phyloP scores from a whole-genome alignment of 2,329 filamentous ascomycete genomes.

The Fusarium nygamai region DNA sequence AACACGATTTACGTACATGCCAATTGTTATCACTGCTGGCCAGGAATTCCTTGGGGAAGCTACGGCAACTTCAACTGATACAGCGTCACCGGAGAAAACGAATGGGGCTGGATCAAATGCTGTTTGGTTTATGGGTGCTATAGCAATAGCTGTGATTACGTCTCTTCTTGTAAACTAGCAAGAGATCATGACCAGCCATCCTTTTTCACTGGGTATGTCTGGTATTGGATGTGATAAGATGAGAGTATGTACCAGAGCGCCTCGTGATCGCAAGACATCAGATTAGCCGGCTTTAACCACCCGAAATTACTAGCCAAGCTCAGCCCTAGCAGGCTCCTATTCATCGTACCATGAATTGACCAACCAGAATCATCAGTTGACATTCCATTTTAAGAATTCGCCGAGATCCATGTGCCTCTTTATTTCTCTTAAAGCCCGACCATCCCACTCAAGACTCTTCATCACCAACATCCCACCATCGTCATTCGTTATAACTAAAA shows the following conservation, averaged over 20 bases:
- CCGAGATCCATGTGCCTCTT: background rate
- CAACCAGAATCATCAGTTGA: background rate
- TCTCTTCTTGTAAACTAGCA: background rate
- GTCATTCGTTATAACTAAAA: background rate
- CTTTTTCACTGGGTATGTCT: too few species aligned
- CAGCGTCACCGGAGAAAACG: background rate
- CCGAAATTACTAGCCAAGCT: background rate
- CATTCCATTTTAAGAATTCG: background rate
- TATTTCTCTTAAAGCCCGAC: background rate
- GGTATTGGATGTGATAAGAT: too few species aligned
- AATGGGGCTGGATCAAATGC: background rate
- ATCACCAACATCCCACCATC: background rate
- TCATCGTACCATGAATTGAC: background rate
- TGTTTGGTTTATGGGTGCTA: background rate
- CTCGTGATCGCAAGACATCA: background rate
- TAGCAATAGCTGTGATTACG: background rate
- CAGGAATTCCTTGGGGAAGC: background rate
- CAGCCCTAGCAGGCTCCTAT: background rate
- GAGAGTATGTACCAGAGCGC: background rate
- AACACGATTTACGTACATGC: background rate
- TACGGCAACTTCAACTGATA: background rate
- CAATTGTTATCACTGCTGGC: background rate
- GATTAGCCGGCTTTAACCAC: background rate
- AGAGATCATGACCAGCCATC: too few species aligned
- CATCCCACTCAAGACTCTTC: background rate